A percentile compares a stretch with the other conserved stretches of the same genome.
Evolutionary conservation across 768 basidiomycete genomes (phyloP).

Genomic region (Boletus tomentosulus): DNA sequence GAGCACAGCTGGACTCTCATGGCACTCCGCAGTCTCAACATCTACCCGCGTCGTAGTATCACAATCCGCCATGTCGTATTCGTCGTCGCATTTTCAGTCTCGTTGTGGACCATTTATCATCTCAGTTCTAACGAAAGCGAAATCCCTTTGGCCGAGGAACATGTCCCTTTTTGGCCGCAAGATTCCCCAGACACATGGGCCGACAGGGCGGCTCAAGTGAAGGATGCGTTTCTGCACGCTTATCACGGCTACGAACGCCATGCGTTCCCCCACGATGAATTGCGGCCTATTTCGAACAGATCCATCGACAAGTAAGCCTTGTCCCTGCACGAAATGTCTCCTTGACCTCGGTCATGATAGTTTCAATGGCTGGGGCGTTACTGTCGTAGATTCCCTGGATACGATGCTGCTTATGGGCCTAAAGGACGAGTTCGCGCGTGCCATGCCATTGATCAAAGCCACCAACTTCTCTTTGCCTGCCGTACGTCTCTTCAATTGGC

Average conservation of each 20-base stretch:
- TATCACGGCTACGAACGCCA: conserved; percentile 61
- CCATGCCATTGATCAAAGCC: conserved; percentile 48
- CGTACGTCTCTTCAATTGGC: conserved; percentile 28
- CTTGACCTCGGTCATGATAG: conserved; percentile 32
- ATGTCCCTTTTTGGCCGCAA: conserved; percentile 15
- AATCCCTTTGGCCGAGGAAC: conserved; percentile 8
- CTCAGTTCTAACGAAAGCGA: background rate
- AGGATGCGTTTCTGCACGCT: conserved; percentile 60
- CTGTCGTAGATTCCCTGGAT: conserved; percentile 78
- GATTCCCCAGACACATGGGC: conserved; percentile 44
- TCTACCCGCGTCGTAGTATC: conserved; percentile 12
- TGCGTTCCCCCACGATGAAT: conserved; percentile 62
- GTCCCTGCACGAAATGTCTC: background rate
- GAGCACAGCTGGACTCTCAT: background rate
- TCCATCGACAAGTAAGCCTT: conserved; percentile 47
- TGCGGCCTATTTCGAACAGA: conserved; percentile 48
- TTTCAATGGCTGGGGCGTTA: conserved; percentile 79
- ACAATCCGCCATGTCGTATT: conserved; percentile 23
- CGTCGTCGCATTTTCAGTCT: conserved; percentile 9
- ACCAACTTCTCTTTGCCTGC: conserved; percentile 46
- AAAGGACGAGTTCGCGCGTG: conserved; percentile 62
- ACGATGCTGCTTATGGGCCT: conserved; percentile 82
- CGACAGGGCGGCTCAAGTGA: conserved; percentile 52
- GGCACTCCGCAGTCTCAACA: background rate
- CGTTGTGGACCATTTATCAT: conserved; percentile 21